Evolutionary conservation across 192 early-diverging fungal genomes (phyloP).

Genomic region (Backusella tarrabulga): DNA sequence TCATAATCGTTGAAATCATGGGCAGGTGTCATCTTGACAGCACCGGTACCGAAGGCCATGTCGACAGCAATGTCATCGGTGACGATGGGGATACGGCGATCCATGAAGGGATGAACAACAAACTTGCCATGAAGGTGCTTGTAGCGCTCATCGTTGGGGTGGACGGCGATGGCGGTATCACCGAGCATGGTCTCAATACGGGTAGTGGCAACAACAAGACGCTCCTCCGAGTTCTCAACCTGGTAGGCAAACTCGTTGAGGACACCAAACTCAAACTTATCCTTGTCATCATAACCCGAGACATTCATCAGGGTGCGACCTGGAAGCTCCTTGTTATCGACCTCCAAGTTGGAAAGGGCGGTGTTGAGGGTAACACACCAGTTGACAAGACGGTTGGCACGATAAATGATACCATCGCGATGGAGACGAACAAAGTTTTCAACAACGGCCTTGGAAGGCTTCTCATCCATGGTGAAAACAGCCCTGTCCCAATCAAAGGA

Average conservation of each 20-base stretch:
- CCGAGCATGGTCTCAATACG: slow-evolving; percentile 99
- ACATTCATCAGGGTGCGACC: slow-evolving; percentile 84
- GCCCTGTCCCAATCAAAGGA: slow-evolving; percentile 94
- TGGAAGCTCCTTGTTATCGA: slow-evolving; percentile 86
- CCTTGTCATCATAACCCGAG: slow-evolving; percentile 88
- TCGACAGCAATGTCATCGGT: slow-evolving; percentile 85
- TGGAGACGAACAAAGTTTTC: slow-evolving; percentile 95
- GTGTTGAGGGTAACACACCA: slow-evolving; percentile 98
- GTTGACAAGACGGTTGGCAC: slow-evolving; percentile 95
- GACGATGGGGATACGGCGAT: slow-evolving; percentile 88
- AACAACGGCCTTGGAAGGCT: slow-evolving; percentile 74
- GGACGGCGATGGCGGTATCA: slow-evolving; percentile 95
- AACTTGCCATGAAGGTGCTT: slow-evolving; percentile 93
- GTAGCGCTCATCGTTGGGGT: slow-evolving; percentile 92
- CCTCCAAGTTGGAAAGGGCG: slow-evolving; percentile 95
- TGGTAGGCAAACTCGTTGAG: slow-evolving; percentile 93
- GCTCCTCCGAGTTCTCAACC: slow-evolving; percentile 83
- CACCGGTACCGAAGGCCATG: slow-evolving; percentile 94
- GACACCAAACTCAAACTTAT: slow-evolving; percentile 99
- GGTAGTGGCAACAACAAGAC: slow-evolving; percentile 95
- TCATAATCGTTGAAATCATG: slow-evolving; percentile 98
- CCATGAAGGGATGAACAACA: slow-evolving; percentile 91
- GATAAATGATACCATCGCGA: slow-evolving; percentile 94
- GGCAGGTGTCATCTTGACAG: slow-evolving; percentile 98
- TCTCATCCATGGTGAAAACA: slow-evolving; percentile 91